A percentile compares a stretch with the other conserved stretches of the same genome.
Evolutionary conservation across 768 basidiomycete genomes (phyloP).

Genomic region (Suillus plorans): DNA sequence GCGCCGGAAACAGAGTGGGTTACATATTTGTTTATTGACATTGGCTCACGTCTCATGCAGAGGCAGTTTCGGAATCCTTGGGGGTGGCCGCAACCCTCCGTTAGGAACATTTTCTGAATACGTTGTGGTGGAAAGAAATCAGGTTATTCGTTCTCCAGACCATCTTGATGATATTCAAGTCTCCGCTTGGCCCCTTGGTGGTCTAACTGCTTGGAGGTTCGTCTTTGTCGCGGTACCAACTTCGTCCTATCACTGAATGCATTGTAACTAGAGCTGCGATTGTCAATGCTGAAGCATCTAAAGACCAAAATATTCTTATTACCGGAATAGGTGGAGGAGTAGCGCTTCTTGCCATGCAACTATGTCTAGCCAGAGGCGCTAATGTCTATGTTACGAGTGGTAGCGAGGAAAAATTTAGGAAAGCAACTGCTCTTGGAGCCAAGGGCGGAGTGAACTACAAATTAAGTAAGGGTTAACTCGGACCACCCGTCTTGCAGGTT

Average conservation of each 20-base stretch:
- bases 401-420: conserved; percentile 63
- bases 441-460: conserved; percentile 78
- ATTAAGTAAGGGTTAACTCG: conserved; percentile 42
- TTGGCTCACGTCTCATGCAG: conserved; percentile 2
- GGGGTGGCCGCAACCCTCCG: conserved; percentile 50
- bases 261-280: conserved; percentile 51
- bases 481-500: background rate
- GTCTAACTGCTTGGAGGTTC: conserved; percentile 84
- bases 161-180: conserved; percentile 68
- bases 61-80: conserved; percentile 64
- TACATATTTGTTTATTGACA: background rate
- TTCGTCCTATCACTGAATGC: background rate
- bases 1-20: conserved; percentile 65
- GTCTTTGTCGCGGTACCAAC: conserved; percentile 11
- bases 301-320: conserved; percentile 73
- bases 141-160: conserved; percentile 62
- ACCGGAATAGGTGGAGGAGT: conserved; percentile 87
- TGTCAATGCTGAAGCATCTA: conserved; percentile 60
- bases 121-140: conserved; percentile 67
- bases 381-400: conserved; percentile 84
- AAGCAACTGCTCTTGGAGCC: conserved; percentile 67
- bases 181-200: conserved; percentile 77
- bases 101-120: conserved; percentile 79
- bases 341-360: conserved; percentile 71
- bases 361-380: conserved; percentile 73